Evolutionary conservation across 768 basidiomycete species (phyloP).

Genomic region (Xerocomus spinulosus): DNA sequence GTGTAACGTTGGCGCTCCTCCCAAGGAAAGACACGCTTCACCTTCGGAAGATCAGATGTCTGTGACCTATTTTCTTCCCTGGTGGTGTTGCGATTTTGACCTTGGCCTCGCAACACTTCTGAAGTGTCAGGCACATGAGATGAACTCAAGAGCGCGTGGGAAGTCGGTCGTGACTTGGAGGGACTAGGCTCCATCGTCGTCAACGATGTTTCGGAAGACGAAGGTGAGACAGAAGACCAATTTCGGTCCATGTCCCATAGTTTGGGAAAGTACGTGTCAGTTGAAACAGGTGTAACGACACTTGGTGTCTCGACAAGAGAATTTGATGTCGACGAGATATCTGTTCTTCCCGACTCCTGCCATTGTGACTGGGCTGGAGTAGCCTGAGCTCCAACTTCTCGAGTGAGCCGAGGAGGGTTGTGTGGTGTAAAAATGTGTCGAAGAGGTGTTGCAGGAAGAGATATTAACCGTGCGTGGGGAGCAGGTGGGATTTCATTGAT

Average conservation of each 20-base stretch:
- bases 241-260: conserved; percentile 68
- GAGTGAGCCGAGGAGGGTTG: conserved; percentile 9
- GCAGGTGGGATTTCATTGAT: conserved; percentile 59
- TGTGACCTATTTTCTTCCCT: conserved; percentile 41
- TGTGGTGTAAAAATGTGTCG: conserved; percentile 18
- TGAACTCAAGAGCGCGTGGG: conserved; percentile 51
- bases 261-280: conserved; percentile 76
- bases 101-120: conserved; percentile 60
- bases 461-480: conserved; percentile 45
- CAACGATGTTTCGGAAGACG: conserved; percentile 22
- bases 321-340: conserved; percentile 76
- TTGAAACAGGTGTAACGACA: conserved; percentile 50
- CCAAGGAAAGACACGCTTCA: conserved; percentile 92
- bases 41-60: conserved; percentile 65
- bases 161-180: conserved; percentile 10
- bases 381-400: conserved; percentile 22
- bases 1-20: conserved; percentile 67
- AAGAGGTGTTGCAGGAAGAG: conserved; percentile 43
- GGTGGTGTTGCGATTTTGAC: conserved; percentile 66
- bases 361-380: conserved; percentile 14
- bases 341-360: conserved; percentile 31
- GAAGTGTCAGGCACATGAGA: conserved; percentile 62
- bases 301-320: conserved; percentile 74
- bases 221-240: conserved; percentile 36
- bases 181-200: conserved; percentile 20